Evolutionary conservation across 352 stramenopile genomes (phyloP).

Genomic region (Pythium coloratum): DNA sequence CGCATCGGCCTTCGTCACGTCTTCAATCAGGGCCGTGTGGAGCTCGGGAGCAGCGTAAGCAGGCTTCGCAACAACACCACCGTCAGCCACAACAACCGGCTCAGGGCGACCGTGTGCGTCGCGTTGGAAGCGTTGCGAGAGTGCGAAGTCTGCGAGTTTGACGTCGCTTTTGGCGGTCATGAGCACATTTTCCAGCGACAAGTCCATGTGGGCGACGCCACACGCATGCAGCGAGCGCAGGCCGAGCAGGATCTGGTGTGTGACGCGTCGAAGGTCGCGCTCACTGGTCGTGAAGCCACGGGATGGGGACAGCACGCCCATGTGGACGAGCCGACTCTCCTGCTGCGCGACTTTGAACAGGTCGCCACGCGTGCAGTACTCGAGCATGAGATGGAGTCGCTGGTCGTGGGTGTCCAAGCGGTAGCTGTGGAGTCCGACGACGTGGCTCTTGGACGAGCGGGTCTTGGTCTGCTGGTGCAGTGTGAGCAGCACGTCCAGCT

Average conservation of each 20-base stretch:
- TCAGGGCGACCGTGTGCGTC: slow-evolving; percentile 31
- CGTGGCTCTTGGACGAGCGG: slow-evolving; percentile 21
- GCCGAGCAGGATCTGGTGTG: slow-evolving; percentile 79
- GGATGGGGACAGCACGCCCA: slow-evolving; percentile 29
- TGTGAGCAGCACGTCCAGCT: slow-evolving; percentile 69
- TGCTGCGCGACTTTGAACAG: slow-evolving; percentile 53
- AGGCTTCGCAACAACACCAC: slow-evolving; percentile 42
- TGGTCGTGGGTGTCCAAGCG: slow-evolving; percentile 38
- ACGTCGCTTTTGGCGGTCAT: slow-evolving; percentile 79
- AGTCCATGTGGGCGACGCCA: slow-evolving; percentile 91
- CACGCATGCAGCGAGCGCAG: slow-evolving; percentile 83
- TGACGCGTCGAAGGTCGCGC: slow-evolving; percentile 38
- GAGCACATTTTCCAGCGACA: slow-evolving; percentile 95
- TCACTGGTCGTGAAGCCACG: slow-evolving; percentile 43
- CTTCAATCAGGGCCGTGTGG: slow-evolving; percentile 26
- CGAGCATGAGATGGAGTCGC: slow-evolving; percentile 60
- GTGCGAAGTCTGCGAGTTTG: slow-evolving; percentile 90
- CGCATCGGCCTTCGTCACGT: slow-evolving; percentile 58
- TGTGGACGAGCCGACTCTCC: slow-evolving; percentile 47
- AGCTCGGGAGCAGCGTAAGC: slow-evolving; percentile 75
- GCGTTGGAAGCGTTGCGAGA: slow-evolving; percentile 52
- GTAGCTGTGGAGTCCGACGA: slow-evolving; percentile 55
- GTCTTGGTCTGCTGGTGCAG: slow-evolving; percentile 21
- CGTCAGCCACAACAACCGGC: slow-evolving; percentile 5
- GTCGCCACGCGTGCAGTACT: slow-evolving; percentile 67